A percentile compares a stretch with the other conserved stretches of the same genome.
phyloP scores from a whole-genome alignment of 352 stramenopile species.

The Phytophthora multivora region DNA sequence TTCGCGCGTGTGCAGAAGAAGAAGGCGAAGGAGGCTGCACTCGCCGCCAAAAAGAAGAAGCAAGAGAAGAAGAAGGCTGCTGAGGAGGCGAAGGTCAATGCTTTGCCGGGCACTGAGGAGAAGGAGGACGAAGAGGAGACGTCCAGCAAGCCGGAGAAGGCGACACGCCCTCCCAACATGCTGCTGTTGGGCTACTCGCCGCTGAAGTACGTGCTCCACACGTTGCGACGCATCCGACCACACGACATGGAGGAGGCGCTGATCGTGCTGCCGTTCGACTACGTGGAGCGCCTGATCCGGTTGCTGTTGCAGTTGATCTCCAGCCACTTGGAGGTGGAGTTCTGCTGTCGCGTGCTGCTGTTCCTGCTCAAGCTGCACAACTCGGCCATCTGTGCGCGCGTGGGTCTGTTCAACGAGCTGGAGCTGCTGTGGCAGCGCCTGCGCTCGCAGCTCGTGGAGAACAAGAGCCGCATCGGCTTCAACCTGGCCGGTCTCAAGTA shows the following conservation, averaged over 20 bases:
- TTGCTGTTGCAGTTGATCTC: slow-evolving; percentile 92
- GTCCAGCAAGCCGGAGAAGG: slow-evolving; percentile 47
- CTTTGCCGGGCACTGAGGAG: slow-evolving; percentile 27
- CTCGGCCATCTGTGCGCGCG: slow-evolving; percentile 73
- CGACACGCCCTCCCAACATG: slow-evolving; percentile 86
- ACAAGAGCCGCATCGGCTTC: slow-evolving; percentile 89
- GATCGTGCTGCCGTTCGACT: slow-evolving; percentile 96
- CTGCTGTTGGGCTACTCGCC: slow-evolving; percentile 95
- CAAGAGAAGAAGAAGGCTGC: slow-evolving; percentile 37
- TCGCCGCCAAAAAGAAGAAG: slow-evolving; percentile 69
- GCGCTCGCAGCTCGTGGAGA: slow-evolving; percentile 70
- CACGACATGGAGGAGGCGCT: slow-evolving; percentile 98
- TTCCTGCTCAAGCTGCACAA: slow-evolving; percentile 83
- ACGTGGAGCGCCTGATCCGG: slow-evolving; percentile 93
- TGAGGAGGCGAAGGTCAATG: slow-evolving; percentile 53
- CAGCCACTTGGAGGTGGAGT: slow-evolving; percentile 91
- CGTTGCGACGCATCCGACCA: slow-evolving; percentile 91
- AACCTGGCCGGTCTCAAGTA: slow-evolving; percentile 89
- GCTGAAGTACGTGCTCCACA: slow-evolving; percentile 94
- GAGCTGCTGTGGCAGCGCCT: slow-evolving; percentile 82
- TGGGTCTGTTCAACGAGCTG: slow-evolving; percentile 74
- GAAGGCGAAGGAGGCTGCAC: slow-evolving; percentile 53
- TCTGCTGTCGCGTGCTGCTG: slow-evolving; percentile 86
- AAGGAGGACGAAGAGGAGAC: slow-evolving; percentile 36
- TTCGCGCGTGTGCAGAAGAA: slow-evolving; percentile 72